A percentile compares a stretch with the other conserved stretches of the same genome.
These are phyloP conservation scores for Hirsutella minnesotensis DNA, from an alignment of 2,329 filamentous ascomycete species.

Conservation along the genomic window DNA sequence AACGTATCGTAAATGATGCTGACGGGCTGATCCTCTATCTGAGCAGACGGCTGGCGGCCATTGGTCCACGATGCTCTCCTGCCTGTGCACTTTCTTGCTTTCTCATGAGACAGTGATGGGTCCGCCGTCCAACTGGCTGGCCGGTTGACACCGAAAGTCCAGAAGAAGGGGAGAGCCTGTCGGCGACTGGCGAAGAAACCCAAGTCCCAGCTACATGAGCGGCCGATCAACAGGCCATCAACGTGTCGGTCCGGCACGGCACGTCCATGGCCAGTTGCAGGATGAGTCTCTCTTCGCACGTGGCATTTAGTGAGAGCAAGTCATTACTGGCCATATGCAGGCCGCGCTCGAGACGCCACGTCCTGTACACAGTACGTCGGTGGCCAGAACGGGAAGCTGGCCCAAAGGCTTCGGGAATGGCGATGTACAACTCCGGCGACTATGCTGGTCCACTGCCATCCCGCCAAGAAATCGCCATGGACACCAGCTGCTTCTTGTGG, in stretches of 20 bases:
- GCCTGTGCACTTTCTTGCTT: not conserved
- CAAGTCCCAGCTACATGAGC: not conserved
- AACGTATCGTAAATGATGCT: not conserved
- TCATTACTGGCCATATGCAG: not conserved
- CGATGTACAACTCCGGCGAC: not conserved
- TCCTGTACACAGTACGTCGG: not conserved
- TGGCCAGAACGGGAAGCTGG: not conserved
- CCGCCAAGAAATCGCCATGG: too few relatives aligned
- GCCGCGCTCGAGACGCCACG: not conserved
- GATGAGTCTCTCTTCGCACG: not conserved
- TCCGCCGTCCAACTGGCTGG: not conserved
- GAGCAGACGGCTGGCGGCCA: not conserved
- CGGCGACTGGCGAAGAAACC: not conserved
- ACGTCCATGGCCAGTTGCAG: not conserved
- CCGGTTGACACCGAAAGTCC: not conserved
- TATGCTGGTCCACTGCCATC: too few relatives aligned
- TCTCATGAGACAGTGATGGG: not conserved
- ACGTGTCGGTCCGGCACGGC: not conserved
- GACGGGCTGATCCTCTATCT: not conserved
- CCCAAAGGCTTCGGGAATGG: not conserved
- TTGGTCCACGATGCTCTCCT: constrained; percentile 2
- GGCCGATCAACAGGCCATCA: not conserved
- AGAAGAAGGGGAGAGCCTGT: not conserved
- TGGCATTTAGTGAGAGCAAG: not conserved
- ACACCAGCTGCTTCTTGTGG: too few relatives aligned